Percentiles rank a stretch among this genome's conserved stretches.
phyloP scores from a whole-genome alignment of 345 rosid species.

The Corchorus olitorius region DNA sequence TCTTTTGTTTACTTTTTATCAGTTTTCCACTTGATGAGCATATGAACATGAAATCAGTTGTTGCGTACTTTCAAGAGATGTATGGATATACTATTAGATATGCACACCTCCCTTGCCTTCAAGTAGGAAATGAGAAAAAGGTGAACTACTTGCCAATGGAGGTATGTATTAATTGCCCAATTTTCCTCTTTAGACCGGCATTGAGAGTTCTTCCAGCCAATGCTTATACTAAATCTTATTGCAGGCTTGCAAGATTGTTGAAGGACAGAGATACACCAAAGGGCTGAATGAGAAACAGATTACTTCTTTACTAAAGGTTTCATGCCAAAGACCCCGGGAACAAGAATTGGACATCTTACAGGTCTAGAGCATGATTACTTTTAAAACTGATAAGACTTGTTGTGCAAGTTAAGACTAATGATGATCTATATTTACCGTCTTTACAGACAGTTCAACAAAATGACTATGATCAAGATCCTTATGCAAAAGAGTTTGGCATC shows the following conservation, averaged over 20 bases:
- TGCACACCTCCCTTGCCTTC: constrained; percentile 46
- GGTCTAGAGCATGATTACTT: constrained; percentile 23
- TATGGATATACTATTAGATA: constrained; percentile 36
- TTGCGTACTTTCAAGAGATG: constrained; percentile 42
- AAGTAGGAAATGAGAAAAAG: constrained; percentile 41
- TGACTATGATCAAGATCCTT: constrained; percentile 33
- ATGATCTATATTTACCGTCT: background rate
- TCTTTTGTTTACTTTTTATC: background rate
- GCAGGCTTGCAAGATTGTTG: constrained; percentile 48
- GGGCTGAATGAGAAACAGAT: constrained; percentile 45
- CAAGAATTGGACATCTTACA: constrained; percentile 38
- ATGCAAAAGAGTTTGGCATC: constrained; percentile 46
- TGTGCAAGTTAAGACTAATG: background rate
- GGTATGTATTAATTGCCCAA: constrained; percentile 19
- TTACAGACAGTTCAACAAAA: constrained; percentile 37
- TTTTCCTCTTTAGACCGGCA: background rate
- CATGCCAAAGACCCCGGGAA: constrained; percentile 44
- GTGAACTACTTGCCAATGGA: constrained; percentile 50
- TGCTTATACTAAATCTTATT: background rate
- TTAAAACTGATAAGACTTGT: background rate
- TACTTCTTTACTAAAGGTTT: constrained; percentile 38
- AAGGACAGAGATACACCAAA: constrained; percentile 46
- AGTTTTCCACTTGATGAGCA: constrained; percentile 49
- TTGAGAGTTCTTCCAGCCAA: background rate
- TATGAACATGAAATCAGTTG: constrained; percentile 45